These are phyloP conservation scores for Podochytrium sp. DNA, from an alignment of 192 early-diverging fungal genomes.

Conservation along the genomic window DNA sequence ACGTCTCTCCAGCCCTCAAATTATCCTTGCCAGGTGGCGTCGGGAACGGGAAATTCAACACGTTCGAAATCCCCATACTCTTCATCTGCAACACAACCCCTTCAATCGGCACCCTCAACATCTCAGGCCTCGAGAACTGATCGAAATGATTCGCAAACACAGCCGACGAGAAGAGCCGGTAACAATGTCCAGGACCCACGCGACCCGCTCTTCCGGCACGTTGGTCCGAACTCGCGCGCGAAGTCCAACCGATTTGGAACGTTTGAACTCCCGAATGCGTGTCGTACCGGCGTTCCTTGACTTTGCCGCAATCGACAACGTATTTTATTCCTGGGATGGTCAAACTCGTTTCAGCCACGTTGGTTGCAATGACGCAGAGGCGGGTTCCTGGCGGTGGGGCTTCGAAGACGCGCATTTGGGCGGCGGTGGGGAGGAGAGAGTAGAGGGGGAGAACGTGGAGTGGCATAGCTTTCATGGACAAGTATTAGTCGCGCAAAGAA, in stretches of 20 bases:
- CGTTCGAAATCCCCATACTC: slow-evolving; percentile 93
- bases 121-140: slow-evolving; percentile 86
- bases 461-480: slow-evolving; percentile 44
- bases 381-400: slow-evolving; percentile 84
- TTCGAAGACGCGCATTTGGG: slow-evolving; percentile 92
- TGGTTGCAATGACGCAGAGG: slow-evolving; percentile 94
- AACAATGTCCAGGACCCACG: slow-evolving; percentile 95
- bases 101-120: slow-evolving; percentile 92
- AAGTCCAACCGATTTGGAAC: slow-evolving; percentile 91
- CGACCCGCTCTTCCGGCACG: slow-evolving; percentile 96
- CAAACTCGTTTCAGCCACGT: slow-evolving; percentile 98
- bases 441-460: slow-evolving; percentile 97
- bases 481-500: slow-evolving; percentile 5
- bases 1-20: slow-evolving; percentile 77
- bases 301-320: slow-evolving; percentile 94
- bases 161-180: slow-evolving; percentile 89
- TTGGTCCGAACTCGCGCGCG: slow-evolving; percentile 91
- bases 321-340: slow-evolving; percentile 96
- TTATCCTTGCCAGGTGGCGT: slow-evolving; percentile 82
- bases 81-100: slow-evolving; percentile 98
- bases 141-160: slow-evolving; percentile 91
- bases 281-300: slow-evolving; percentile 88
- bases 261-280: slow-evolving; percentile 85
- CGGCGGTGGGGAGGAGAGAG: slow-evolving; percentile 87
- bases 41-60: slow-evolving; percentile 96